Base-by-base conservation (phyloP, 192 early-diverging fungal genomes). In the Entrophospora sp. region DNA sequence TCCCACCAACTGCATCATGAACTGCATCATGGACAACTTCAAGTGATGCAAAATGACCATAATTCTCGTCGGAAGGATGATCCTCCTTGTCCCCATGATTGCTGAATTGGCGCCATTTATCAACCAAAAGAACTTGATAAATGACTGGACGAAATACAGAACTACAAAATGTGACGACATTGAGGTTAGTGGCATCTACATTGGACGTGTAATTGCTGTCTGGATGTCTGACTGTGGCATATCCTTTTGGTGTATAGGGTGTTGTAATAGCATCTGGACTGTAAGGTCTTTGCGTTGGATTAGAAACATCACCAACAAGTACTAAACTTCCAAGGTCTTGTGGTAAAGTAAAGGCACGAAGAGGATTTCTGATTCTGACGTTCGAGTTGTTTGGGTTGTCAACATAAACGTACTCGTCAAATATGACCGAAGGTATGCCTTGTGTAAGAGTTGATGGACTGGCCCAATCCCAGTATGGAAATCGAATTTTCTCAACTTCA, bases 391-490 rank as follows among this genome's bases (percentile, higher is more conserved):
- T 35, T 2, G 53, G 53, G 12, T 32, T 57, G 2, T 58, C 55
- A 58, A 58, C 16, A 58, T 6, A 18, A 37, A 58, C 35, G 20
- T 37, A 37, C 36, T 58, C 56, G 2, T 58, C 35, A 58, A 38
- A 27, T 38, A 58, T 4, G 56, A 38, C 18, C 5, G 56, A 58
- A 20, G 56, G 56, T 58, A 58, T 13, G 18, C 56, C 56, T 36
- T 22, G 31, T 24, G 13, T 0, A 38, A 58, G 56, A 3, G 35
- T 38, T 5, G 56, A 58, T 35, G 56, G 56, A 38, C 56, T 59
- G 35, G 56, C 56, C 56, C 56, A 59, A 59, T 59, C 56, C 56
- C 56, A 59, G 34, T 59, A 59, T 25, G 56, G 56, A 38, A 59
- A 59, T 32, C 56, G 56, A 38, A 59, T 1, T 38, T 59, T 59